Evolutionary conservation across 1,139 yeast species (phyloP).

Genomic region (Yamadazyma spencermartinsiae): DNA sequence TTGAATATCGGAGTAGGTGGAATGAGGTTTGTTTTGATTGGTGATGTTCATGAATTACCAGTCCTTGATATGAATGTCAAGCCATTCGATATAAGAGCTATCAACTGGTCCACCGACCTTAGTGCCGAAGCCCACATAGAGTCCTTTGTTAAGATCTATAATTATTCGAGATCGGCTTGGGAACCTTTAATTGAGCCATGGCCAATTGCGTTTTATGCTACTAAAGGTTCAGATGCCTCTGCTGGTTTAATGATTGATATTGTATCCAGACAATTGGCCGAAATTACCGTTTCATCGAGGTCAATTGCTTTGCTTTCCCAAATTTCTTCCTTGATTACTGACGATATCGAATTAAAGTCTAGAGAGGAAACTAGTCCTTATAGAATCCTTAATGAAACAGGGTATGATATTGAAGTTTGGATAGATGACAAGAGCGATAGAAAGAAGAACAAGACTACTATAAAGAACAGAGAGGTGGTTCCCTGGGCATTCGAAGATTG

Average conservation of each 20-base stretch:
- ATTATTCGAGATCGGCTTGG: constrained; percentile 93
- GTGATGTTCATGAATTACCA: constrained; percentile 93
- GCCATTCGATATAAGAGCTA: constrained; percentile 70
- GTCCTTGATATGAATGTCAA: constrained; percentile 77
- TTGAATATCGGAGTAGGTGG: constrained; percentile 76
- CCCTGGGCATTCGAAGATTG: constrained; percentile 98
- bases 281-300: constrained; percentile 78
- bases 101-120: constrained; percentile 89
- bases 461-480: constrained; percentile 52
- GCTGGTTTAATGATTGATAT: constrained; percentile 58
- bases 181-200: constrained; percentile 92
- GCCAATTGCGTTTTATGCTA: constrained; percentile 75
- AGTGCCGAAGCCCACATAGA: constrained; percentile 71
- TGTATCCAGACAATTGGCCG: constrained; percentile 73
- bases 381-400: constrained; percentile 79
- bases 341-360: constrained; percentile 55
- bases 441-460: constrained; percentile 17
- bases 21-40: constrained; percentile 80
- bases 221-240: constrained; percentile 47
- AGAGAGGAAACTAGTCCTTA: constrained; percentile 87
- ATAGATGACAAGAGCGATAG: constrained; percentile 38
- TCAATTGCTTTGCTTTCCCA: constrained; percentile 78
- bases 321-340: constrained; percentile 56
- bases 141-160: constrained; percentile 76
- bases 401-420: constrained; percentile 79